These are phyloP conservation scores for Kwoniella pini DNA, from an alignment of 768 basidiomycete species.

Conservation along the genomic window DNA sequence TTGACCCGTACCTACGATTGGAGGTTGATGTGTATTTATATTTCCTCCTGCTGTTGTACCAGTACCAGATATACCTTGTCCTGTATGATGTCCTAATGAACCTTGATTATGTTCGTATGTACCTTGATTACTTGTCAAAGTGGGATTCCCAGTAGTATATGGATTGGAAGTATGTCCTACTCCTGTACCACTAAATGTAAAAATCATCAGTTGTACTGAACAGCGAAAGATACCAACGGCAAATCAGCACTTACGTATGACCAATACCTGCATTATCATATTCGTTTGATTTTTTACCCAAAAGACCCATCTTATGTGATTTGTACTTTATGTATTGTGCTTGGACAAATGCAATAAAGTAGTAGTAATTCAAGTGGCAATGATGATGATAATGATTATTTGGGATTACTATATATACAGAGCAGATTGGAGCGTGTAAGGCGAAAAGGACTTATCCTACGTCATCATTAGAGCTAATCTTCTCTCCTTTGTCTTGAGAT, in stretches of 20 bases:
- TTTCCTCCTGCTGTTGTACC: not conserved
- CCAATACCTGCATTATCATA: constrained; percentile 1
- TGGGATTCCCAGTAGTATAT: constrained; percentile 8
- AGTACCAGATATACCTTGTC: constrained; percentile 5
- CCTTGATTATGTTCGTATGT: not conserved
- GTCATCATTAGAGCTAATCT: too few relatives aligned
- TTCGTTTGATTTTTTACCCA: constrained; percentile 2
- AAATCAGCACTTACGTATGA: not conserved
- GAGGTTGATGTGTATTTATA: constrained; percentile 1
- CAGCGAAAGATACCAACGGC: not conserved
- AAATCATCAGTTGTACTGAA: too few relatives aligned
- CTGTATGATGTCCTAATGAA: not conserved
- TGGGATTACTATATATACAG: too few relatives aligned
- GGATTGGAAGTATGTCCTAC: too few relatives aligned
- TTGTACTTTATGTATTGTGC: too few relatives aligned
- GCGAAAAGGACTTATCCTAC: too few relatives aligned
- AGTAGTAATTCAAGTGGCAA: too few relatives aligned
- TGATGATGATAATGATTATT: too few relatives aligned
- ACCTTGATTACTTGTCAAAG: not conserved
- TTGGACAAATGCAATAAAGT: too few relatives aligned
- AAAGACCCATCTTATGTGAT: constrained; percentile 7
- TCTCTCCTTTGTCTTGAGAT: too few relatives aligned
- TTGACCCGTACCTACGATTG: constrained; percentile 1
- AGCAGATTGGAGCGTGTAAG: too few relatives aligned
- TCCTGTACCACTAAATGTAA: too few relatives aligned